phyloP scores from a whole-genome alignment of 1,284 basidiomycete species.

The Melanopsichium pennsylvanicum region DNA sequence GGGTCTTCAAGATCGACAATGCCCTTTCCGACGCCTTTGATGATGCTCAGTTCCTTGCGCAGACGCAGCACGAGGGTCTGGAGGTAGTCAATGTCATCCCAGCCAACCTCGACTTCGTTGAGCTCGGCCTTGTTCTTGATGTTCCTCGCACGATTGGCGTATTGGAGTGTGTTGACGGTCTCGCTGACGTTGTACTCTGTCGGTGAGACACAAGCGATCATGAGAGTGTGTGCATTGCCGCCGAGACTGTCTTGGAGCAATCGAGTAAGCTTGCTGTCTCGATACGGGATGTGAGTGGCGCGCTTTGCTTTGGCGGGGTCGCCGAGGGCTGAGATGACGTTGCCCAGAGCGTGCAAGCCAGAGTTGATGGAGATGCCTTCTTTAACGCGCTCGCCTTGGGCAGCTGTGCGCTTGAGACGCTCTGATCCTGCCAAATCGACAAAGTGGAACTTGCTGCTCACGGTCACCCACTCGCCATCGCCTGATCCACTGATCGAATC shows the following conservation, averaged over 20 bases:
- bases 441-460: constrained; percentile 96
- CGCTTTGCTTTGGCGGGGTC: constrained; percentile 76
- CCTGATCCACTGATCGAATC: constrained; percentile 11
- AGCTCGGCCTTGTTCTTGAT: constrained; percentile 94
- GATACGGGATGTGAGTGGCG: constrained; percentile 84
- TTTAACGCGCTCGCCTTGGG: constrained; percentile 89
- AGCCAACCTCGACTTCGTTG: constrained; percentile 94
- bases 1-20: constrained; percentile 32
- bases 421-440: constrained; percentile 97
- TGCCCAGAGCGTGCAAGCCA: constrained; percentile 92
- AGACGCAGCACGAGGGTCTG: constrained; percentile 72
- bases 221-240: constrained; percentile 95
- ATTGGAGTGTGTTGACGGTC: constrained; percentile 96
- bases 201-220: constrained; percentile 97
- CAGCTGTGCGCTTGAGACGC: constrained; percentile 70
- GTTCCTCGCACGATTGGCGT: constrained; percentile 94
- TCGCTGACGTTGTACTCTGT: constrained; percentile 94
- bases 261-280: constrained; percentile 94
- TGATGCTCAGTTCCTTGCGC: constrained; percentile 80
- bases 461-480: constrained; percentile 73
- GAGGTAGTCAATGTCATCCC: constrained; percentile 97
- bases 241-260: constrained; percentile 96
- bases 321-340: constrained; percentile 97
- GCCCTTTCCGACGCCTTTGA: constrained; percentile 73
- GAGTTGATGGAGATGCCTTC: constrained; percentile 88